Percentiles rank a stretch among this genome's conserved stretches.
phyloP scores from a whole-genome alignment of 768 basidiomycete species.

The Tylopilus sp. region DNA sequence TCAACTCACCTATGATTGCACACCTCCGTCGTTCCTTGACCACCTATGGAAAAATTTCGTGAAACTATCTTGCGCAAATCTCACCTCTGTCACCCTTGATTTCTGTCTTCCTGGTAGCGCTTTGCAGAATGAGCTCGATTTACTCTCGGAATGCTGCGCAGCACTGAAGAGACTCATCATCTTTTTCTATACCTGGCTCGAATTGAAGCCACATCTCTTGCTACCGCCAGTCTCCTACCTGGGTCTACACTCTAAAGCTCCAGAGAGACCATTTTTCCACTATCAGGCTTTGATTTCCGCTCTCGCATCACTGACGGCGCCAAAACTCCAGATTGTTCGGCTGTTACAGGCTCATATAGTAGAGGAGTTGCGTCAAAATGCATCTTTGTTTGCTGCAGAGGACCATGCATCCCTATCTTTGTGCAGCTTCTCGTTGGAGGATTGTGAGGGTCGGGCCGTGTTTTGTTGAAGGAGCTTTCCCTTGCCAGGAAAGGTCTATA shows the following conservation, averaged over 20 bases:
- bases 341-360: conserved; percentile 17
- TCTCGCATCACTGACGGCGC: conserved; percentile 21
- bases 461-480: conserved; percentile 6
- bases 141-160: conserved; percentile 24
- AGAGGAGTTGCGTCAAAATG: conserved; percentile 12
- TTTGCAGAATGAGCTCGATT: conserved; percentile 24
- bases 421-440: conserved; percentile 21
- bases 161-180: conserved; percentile 25
- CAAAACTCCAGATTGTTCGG: conserved; percentile 18
- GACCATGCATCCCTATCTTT: conserved; percentile 10
- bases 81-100: conserved; percentile 27
- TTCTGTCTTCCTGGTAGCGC: conserved; percentile 23
- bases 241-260: conserved; percentile 20
- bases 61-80: conserved; percentile 22
- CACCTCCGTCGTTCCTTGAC: conserved; percentile 26
- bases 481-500: background rate
- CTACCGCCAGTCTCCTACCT: conserved; percentile 27
- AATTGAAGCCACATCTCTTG: conserved; percentile 16
- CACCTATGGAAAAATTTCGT: conserved; percentile 28
- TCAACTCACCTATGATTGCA: conserved; percentile 31
- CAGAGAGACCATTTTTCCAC: conserved; percentile 13
- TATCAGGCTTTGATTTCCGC: conserved; percentile 18
- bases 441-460: conserved; percentile 16
- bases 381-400: background rate
- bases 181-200: conserved; percentile 24